Base-by-base conservation (phyloP, 2,329 filamentous ascomycete species). In the Alternaria viburni region DNA sequence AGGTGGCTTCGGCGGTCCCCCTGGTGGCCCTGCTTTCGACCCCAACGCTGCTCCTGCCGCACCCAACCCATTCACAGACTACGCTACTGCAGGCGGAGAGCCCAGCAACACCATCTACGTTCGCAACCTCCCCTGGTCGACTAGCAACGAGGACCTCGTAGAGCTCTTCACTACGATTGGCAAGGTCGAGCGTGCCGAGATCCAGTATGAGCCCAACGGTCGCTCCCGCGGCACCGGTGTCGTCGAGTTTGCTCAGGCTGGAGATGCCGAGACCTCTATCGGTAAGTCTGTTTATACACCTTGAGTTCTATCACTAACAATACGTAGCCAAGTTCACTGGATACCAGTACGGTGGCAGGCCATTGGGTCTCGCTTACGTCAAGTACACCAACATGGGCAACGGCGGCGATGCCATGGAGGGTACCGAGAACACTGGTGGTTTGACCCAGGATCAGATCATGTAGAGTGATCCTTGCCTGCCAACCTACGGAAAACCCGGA, bases 361-460 rank as follows among this genome's bases (percentile, higher is more conserved):
- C 96, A 73, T 89, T 99, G 64, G 93, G 94, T 61, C 86, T 99
- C 75, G 95, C 90, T 80, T 98, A 92, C 77, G 95, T 97, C 84
- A 96, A 96, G 82, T 98, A 98, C 81, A 85, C 92, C 69, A 95
- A 91, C 77, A 86, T 88, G 67, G 91, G 74, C 69, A 80, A 79
- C 59, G 79, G 78, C 57, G 79, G 78, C 57, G 81, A 94, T 68
- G 87, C 85, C 71, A 97, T 97, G 93, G 94, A 97, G 70, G 92
- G 90, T 32, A 89, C 93, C 66, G 88, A 92, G 68, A 88, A 83
- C 43, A 84, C 85, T 25, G 81, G 86, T 54, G 91, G 90, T 65
- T 83, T 97, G 77, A 97, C 93, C n/a, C 96, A 98, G 82, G 95
- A 98, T 78, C 94, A 98, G 85, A 97, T 98, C 82, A 97, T 98